Evolutionary conservation across 192 early-diverging fungal species (phyloP), one percentile per base, ranked within the genome.

Genomic region (Tieghemiomyces parasiticus): DNA sequence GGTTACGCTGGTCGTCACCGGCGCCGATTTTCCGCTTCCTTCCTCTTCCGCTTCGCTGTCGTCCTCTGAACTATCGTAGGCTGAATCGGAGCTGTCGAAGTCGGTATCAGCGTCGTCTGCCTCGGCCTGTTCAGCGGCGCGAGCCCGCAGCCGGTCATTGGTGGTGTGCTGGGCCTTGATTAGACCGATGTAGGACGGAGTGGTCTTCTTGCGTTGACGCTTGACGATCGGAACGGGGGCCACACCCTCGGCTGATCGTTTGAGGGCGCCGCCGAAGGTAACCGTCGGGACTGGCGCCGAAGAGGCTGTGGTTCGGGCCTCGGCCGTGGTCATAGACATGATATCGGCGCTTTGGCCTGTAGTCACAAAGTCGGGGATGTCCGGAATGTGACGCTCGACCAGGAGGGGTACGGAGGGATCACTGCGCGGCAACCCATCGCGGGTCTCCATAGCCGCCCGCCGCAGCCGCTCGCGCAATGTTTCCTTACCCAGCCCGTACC

Each of bases 41-140:
- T 64, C 24, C 4, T 35, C 62, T 68, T 71, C 12, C 55, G 31
- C 54, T 2, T 71, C 71, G 25, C 46, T 63, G 16, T 67, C 70
- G 9, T 65, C 65, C 24, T 64, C 70, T 22, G 67, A 69, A 32
- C 59, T 63, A 6, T 50, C 78, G 68, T 80, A 68, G 3, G 74
- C 78, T 30, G 81, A 81, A 48, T 82, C 78, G 3, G 87, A 88
- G 59, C 85, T 86, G 71, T 87, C 86, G 69, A 85, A 85, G 0
- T 85, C 83, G 8, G 75, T 73, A 32, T 81, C 82, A 2, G 30
- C 19, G 3, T 55, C 58, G 4, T 52, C 50, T 14, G 19, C 65
- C 19, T 65, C 63, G 6, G 50, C 58, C 28, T 29, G 30, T 25
- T 62, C 58, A 34, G 52, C 51, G 35, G 22, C 14, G 26, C 49